These are phyloP conservation scores for Lipomyces mesembrius DNA, from an alignment of 805 yeast species.

Conservation along the genomic window DNA sequence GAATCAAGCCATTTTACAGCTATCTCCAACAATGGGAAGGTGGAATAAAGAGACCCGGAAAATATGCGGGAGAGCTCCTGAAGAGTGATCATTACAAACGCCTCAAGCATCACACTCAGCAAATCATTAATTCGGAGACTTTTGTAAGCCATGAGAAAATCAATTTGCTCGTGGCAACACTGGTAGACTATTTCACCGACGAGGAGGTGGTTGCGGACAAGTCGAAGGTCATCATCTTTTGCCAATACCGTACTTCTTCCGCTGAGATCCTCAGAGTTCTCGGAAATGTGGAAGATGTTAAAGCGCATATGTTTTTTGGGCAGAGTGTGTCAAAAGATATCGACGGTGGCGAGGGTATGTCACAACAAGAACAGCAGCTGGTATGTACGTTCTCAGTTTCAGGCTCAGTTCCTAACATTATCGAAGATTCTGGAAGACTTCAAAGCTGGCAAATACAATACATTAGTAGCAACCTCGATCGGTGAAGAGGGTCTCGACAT, in stretches of 20 bases:
- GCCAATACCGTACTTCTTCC: slow-evolving; percentile 89
- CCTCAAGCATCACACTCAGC: slow-evolving; percentile 54
- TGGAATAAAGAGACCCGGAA: slow-evolving; percentile 20
- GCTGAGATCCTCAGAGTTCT: slow-evolving; percentile 72
- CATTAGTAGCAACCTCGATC: slow-evolving; percentile 91
- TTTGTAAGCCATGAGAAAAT: slow-evolving; percentile 71
- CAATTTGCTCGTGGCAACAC: slow-evolving; percentile 21
- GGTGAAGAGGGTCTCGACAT: slow-evolving; percentile 99
- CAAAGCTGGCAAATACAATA: slow-evolving; percentile 72
- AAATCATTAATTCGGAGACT: slow-evolving; percentile 47
- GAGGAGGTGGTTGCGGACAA: slow-evolving; percentile 46
- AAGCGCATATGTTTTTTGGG: slow-evolving; percentile 90
- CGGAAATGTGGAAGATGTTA: slow-evolving; percentile 49
- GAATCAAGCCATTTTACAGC: slow-evolving; percentile 73
- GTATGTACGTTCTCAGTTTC: slow-evolving; percentile 42
- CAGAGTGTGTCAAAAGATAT: slow-evolving; percentile 59
- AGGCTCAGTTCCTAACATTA: not conserved
- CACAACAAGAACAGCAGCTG: slow-evolving; percentile 83
- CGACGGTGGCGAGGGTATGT: slow-evolving; percentile 82
- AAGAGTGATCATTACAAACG: slow-evolving; percentile 4
- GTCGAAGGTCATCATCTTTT: slow-evolving; percentile 83
- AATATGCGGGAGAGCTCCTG: slow-evolving; percentile 13
- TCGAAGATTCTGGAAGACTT: slow-evolving; percentile 60
- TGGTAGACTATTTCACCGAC: slow-evolving; percentile 38
- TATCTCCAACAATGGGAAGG: slow-evolving; percentile 53